phyloP scores from a whole-genome alignment of 495 filamentous ascomycete genomes.

The Aspergillus heteromorphus region DNA sequence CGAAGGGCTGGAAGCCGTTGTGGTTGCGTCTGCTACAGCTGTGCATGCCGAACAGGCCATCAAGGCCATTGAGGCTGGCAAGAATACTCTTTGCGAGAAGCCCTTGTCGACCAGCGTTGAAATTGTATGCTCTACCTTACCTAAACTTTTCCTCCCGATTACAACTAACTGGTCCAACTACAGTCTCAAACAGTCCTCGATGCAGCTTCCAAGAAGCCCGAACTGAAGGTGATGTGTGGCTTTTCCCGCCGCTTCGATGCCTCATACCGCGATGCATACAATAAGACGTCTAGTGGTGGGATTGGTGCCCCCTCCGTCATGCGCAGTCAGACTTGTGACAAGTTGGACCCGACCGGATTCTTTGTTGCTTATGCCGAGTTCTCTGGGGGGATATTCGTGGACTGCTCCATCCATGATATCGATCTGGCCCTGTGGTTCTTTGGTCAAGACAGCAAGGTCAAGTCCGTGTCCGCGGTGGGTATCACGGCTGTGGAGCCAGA shows the following conservation, averaged over 20 bases:
- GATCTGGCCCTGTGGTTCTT: slow-evolving; percentile 56
- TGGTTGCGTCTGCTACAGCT: slow-evolving; percentile 48
- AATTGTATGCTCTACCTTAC: slow-evolving; percentile 33
- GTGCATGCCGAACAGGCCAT: slow-evolving; percentile 54
- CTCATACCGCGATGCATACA: slow-evolving; percentile 48
- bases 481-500: slow-evolving; percentile 57
- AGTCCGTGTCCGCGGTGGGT: slow-evolving; percentile 49
- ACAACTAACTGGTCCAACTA: slow-evolving; percentile 10
- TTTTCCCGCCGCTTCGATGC: slow-evolving; percentile 55
- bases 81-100: slow-evolving; percentile 56
- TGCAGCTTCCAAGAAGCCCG: slow-evolving; percentile 42
- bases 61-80: slow-evolving; percentile 48
- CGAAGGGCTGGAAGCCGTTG: slow-evolving; percentile 47
- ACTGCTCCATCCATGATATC: slow-evolving; percentile 55
- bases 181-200: slow-evolving; percentile 50
- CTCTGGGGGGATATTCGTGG: slow-evolving; percentile 58
- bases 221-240: slow-evolving; percentile 56
- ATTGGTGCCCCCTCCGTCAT: slow-evolving; percentile 50
- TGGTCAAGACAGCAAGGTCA: slow-evolving; percentile 42
- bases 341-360: slow-evolving; percentile 49
- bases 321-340: slow-evolving; percentile 55
- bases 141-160: not conserved
- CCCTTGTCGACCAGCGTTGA: slow-evolving; percentile 46
- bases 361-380: slow-evolving; percentile 53
- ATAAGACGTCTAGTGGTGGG: slow-evolving; percentile 39